Conservation (phyloP, 176 grass and related monocot genomes). For the Raddia guianensis region DNA sequence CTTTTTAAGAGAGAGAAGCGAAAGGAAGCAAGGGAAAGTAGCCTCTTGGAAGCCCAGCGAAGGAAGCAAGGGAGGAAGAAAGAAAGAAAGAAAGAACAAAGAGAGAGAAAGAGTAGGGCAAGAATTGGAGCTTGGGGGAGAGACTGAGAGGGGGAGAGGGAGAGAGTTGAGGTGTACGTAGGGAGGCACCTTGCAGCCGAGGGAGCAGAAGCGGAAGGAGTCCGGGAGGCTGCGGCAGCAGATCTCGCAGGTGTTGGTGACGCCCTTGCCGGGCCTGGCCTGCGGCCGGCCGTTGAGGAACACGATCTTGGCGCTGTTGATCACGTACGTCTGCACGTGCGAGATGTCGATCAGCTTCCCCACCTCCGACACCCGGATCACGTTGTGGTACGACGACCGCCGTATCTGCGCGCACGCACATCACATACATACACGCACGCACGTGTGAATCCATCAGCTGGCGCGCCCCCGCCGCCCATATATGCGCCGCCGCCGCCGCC, state of each 20-base stretch:
- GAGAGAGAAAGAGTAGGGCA: not conserved
- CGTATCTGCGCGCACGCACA: slow-evolving; percentile 39
- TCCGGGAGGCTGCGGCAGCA: slow-evolving; percentile 75
- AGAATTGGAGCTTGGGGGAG: not conserved
- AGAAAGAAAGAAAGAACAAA: not conserved
- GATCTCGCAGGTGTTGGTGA: slow-evolving; percentile 65
- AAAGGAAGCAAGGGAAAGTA: not conserved
- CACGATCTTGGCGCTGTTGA: slow-evolving; percentile 82
- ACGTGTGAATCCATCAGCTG: not conserved
- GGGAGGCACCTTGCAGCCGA: slow-evolving; percentile 64
- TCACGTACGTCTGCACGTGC: slow-evolving; percentile 84
- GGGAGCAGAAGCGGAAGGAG: slow-evolving; percentile 77
- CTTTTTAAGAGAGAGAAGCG: slow-evolving; percentile 10
- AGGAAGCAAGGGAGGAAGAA: not conserved
- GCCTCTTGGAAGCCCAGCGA: not conserved
- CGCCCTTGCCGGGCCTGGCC: slow-evolving; percentile 55
- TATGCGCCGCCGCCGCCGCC: no score
- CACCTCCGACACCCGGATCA: slow-evolving; percentile 79
- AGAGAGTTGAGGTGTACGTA: no score
- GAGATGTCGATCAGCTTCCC: slow-evolving; percentile 71
- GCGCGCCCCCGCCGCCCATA: no score
- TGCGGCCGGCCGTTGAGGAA: slow-evolving; percentile 82
- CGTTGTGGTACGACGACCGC: slow-evolving; percentile 82
- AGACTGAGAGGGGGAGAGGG: no score
- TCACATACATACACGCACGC: not conserved